Conservation (phyloP, 2,329 filamentous ascomycete species). For the Fusarium sp. region DNA sequence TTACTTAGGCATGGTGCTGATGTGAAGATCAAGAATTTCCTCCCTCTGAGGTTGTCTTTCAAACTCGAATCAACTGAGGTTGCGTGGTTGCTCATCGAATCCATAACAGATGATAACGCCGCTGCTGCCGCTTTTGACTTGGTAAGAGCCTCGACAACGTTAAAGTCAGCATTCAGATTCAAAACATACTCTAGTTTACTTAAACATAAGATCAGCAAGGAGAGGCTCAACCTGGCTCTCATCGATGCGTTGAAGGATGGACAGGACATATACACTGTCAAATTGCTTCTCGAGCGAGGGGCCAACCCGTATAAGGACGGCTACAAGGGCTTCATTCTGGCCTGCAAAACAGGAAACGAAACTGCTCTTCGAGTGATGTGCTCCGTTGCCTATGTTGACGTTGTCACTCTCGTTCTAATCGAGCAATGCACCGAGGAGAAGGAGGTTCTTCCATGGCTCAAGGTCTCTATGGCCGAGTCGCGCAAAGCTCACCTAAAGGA, state of each 20-base stretch:
- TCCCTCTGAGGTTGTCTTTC: not conserved
- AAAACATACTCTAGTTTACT: not conserved
- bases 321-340: not conserved
- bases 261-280: not conserved
- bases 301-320: not conserved
- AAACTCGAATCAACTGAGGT: not conserved
- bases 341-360: not conserved
- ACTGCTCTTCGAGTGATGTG: not conserved
- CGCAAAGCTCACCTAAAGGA: not conserved
- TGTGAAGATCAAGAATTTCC: not conserved
- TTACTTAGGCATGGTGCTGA: not conserved
- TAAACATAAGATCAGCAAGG: not conserved
- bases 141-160: not conserved
- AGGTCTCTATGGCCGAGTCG: not conserved
- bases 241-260: not conserved
- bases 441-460: not conserved
- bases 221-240: not conserved
- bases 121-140: not conserved
- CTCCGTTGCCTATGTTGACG: not conserved
- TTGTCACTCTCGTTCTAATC: not conserved
- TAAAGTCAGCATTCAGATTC: not conserved
- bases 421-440: not conserved
- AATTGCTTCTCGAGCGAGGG: not conserved
- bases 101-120: not conserved
- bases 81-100: not conserved